Evolutionary conservation across 208 protist genomes (phyloP).

Genomic region (Trichomonas tenax): DNA sequence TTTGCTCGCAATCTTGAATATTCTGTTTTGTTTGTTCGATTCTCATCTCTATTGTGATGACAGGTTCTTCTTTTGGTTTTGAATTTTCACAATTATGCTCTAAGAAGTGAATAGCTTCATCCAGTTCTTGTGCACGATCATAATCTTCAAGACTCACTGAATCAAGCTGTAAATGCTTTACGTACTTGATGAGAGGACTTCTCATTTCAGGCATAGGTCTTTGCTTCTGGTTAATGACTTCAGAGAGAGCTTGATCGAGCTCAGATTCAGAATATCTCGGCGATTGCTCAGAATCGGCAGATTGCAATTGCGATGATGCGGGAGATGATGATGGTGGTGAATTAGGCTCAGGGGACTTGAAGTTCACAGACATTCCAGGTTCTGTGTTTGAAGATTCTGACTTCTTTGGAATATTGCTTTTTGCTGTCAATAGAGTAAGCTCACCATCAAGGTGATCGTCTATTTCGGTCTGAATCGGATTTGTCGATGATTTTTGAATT

Average conservation of each 20-base stretch:
- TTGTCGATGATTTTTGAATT: too few species aligned
- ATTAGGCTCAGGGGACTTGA: too few species aligned
- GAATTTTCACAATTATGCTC: neutral
- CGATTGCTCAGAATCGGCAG: neutral
- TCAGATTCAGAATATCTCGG: neutral
- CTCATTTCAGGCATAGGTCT: neutral
- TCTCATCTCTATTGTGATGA: neutral
- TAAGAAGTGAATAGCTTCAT: neutral
- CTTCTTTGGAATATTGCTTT: too few species aligned
- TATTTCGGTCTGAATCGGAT: too few species aligned
- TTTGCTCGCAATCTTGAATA: neutral
- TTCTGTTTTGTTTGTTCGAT: neutral
- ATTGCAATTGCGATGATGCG: too few species aligned
- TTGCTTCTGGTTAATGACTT: neutral
- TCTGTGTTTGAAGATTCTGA: too few species aligned
- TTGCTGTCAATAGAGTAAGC: too few species aligned
- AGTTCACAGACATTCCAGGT: too few species aligned
- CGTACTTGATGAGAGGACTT: neutral
- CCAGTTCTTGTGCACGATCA: neutral
- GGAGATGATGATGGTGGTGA: too few species aligned
- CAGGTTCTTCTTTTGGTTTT: neutral
- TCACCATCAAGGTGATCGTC: too few species aligned
- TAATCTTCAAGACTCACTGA: neutral
- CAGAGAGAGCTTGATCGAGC: neutral
- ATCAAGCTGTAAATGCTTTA: neutral